Base-by-base conservation (phyloP, 2,329 filamentous ascomycete species). In the Paecilomyces niveus region DNA sequence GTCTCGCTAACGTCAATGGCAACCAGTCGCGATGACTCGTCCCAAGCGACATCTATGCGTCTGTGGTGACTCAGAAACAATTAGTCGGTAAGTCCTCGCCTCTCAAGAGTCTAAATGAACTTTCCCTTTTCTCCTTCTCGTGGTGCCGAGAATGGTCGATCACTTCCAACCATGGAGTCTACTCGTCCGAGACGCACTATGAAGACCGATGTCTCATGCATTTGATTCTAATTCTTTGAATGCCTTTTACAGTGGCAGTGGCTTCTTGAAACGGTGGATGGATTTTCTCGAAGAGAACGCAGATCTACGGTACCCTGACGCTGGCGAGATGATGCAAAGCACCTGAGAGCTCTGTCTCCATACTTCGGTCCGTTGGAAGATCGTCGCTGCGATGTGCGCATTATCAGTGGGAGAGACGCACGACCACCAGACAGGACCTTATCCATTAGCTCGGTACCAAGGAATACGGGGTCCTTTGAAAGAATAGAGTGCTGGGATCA, bases 61-160 rank as follows among this genome's bases (percentile, higher is more conserved):
- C 18, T 88, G 97, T 67, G 94, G 93, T 52, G 94, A 99, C 74
- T 94, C 91, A 59, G 94, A 97, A 72, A 97, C 93, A 2, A 90
- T 96, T 57, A 87, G 88, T 74, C 86, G 84, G 89, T 96, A 80
- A 83, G 89, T 85, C 33, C 6, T 29, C 9, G 5, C 15, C 24
- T 13, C 24, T 35, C 31, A 13, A 8, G 6, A 49, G 10, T 53
- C 1, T 8, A 52, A 26, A 52, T 60, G 54, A 26, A 49, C n/a
- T 53, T 29, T 45, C 26, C 11, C 45, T 50, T 53, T n/a, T 22
- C 18, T 18, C 15, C 15, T n/a, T 21, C 26, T 24, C 31, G 13
- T 33, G 33, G 24, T n/a, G 32, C 29, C 54, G 3, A 55, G 54
- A 35, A 39, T 55, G 22, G 15, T 33, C 21, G 54, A 55, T 33